These are phyloP conservation scores for Aspergillus tamarii DNA, from an alignment of 2,329 filamentous ascomycete species.

Conservation along the genomic window DNA sequence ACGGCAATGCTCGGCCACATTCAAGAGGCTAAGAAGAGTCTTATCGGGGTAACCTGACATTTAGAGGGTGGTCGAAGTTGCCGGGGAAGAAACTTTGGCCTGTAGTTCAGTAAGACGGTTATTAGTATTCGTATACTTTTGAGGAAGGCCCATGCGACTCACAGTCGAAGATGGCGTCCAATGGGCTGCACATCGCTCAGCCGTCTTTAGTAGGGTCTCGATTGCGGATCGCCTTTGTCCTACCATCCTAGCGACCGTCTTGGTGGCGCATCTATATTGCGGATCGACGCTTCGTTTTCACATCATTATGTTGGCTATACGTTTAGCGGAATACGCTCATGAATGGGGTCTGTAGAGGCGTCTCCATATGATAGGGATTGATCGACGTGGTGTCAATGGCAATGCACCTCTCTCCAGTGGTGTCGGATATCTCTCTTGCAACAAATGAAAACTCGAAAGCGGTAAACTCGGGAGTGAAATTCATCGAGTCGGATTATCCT, in stretches of 20 bases:
- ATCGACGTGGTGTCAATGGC: neutral
- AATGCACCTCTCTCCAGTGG: neutral
- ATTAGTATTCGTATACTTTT: neutral
- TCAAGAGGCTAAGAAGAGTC: neutral
- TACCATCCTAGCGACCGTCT: neutral
- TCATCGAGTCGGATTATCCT: neutral
- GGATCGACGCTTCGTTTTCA: neutral
- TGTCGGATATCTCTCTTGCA: neutral
- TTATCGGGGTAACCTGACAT: fast-evolving
- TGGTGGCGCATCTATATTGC: neutral
- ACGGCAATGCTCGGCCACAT: neutral
- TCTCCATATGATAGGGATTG: neutral
- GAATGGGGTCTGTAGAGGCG: neutral
- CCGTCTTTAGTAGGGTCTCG: too few relatives aligned
- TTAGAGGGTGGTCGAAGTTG: neutral
- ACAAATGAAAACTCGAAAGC: neutral
- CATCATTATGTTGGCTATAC: neutral
- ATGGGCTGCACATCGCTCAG: too few relatives aligned
- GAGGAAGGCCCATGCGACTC: neutral
- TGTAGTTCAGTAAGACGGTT: neutral
- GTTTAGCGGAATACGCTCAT: neutral
- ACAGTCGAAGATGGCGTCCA: neutral
- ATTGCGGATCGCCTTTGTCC: neutral
- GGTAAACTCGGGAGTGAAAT: neutral
- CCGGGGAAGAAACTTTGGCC: neutral